A percentile compares a stretch with the other conserved stretches of the same genome.
Conservation (phyloP, 345 rosid genomes). For the Noccaea caerulescens region DNA sequence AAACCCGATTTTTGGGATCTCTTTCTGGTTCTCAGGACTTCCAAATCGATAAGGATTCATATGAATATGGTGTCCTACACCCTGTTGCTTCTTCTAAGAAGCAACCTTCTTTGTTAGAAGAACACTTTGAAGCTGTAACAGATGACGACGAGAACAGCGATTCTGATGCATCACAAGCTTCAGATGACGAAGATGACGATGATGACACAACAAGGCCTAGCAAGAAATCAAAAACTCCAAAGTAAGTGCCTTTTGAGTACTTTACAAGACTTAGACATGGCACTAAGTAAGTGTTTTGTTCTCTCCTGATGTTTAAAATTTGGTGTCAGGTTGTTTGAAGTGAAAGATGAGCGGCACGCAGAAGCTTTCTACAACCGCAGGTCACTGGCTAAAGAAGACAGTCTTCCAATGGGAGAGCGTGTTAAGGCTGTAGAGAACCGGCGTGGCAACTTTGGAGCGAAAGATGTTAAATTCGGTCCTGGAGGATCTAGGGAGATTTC, state of each 20-base stretch:
- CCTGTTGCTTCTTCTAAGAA: constrained; percentile 65
- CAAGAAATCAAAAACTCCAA: constrained; percentile 64
- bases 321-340: constrained; percentile 68
- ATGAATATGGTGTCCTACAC: constrained; percentile 73
- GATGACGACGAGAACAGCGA: constrained; percentile 64
- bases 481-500: constrained; percentile 94
- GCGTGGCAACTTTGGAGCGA: constrained; percentile 42
- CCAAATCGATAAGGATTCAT: constrained; percentile 71
- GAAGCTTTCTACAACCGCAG: constrained; percentile 66
- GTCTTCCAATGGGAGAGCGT: constrained; percentile 83
- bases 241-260: constrained; percentile 50
- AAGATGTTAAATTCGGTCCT: constrained; percentile 71
- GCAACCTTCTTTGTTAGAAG: constrained; percentile 69
- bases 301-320: constrained; percentile 15
- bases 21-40: constrained; percentile 59
- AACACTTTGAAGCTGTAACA: constrained; percentile 79
- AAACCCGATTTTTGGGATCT: constrained; percentile 8
- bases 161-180: constrained; percentile 58
- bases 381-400: constrained; percentile 75
- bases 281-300: background rate
- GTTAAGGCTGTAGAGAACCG: constrained; percentile 60
- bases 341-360: constrained; percentile 86
- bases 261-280: background rate
- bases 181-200: constrained; percentile 54
- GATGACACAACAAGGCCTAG: constrained; percentile 37